These are phyloP conservation scores for Chlorella sp. DNA, from an alignment of 139 green algal species.

Conservation along the genomic window DNA sequence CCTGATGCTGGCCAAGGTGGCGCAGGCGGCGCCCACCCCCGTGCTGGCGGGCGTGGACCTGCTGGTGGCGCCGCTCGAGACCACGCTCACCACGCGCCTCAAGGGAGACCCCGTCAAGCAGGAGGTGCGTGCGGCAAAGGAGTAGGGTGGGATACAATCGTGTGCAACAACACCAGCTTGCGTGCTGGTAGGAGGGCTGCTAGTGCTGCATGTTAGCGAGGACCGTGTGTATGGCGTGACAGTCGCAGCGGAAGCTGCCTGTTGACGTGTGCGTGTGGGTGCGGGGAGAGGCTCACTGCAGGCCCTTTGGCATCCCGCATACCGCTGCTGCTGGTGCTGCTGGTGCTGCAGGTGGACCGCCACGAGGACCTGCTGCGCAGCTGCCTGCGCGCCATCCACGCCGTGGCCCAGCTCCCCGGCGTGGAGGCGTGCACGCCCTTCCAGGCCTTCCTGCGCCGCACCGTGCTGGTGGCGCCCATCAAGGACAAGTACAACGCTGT, in stretches of 20 bases:
- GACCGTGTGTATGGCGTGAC: too few species aligned
- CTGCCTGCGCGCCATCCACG: conserved; percentile 77
- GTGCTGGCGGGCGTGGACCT: conserved; percentile 47
- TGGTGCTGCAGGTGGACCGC: conserved; percentile 78
- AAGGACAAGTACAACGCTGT: neutral
- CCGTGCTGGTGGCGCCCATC: conserved; percentile 2
- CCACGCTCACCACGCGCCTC: conserved; percentile 78
- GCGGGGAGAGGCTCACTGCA: too few species aligned
- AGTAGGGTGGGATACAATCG: too few species aligned
- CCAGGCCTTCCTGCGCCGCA: conserved; percentile 23
- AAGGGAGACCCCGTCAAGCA: conserved; percentile 96
- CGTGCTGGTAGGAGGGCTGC: too few species aligned
- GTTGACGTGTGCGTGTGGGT: too few species aligned
- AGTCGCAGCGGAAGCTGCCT: too few species aligned
- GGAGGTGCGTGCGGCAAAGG: conserved; percentile 56
- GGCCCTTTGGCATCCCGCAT: neutral
- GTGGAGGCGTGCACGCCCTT: conserved; percentile 42
- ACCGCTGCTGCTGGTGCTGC: too few species aligned
- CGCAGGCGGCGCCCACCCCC: conserved; percentile 33
- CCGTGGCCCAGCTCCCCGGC: conserved; percentile 59
- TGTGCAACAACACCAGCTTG: too few species aligned
- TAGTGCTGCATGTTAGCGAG: too few species aligned
- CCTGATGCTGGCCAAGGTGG: conserved; percentile 72
- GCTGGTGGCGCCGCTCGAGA: conserved; percentile 77
- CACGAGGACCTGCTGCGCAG: conserved; percentile 93